These are phyloP conservation scores for Rhynchospora pubera DNA, from an alignment of 176 grass and related monocot species.

Conservation along the genomic window DNA sequence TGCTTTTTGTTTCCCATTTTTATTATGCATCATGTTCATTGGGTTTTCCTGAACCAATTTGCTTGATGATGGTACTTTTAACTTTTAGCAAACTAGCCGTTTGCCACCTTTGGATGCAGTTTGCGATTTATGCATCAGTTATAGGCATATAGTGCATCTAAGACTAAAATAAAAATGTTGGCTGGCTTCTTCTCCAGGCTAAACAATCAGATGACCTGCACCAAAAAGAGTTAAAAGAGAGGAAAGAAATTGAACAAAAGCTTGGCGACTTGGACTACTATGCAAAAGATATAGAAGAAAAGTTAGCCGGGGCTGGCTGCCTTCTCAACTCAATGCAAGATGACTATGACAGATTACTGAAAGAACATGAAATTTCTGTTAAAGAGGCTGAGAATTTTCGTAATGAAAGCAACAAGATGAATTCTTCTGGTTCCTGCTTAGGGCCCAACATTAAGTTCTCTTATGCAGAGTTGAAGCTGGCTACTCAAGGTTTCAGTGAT, in stretches of 20 bases:
- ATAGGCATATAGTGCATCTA: slow-evolving; percentile 5
- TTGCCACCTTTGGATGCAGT: not conserved
- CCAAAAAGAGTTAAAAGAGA: slow-evolving; percentile 33
- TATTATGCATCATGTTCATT: not conserved
- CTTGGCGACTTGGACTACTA: slow-evolving; percentile 22
- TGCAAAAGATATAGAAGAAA: not conserved
- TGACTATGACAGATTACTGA: slow-evolving; percentile 22
- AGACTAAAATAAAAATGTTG: not conserved
- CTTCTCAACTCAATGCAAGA: slow-evolving; percentile 4
- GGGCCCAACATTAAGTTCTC: slow-evolving; percentile 28
- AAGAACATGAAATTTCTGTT: slow-evolving; percentile 12
- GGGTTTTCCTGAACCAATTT: not conserved
- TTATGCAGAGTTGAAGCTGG: slow-evolving; percentile 26
- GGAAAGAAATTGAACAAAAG: slow-evolving; percentile 49
- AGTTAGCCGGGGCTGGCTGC: not conserved
- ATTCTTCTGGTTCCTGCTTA: slow-evolving; percentile 34
- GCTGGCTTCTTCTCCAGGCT: slow-evolving; percentile 15
- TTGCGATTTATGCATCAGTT: not conserved
- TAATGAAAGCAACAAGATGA: slow-evolving; percentile 11
- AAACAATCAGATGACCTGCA: slow-evolving; percentile 35
- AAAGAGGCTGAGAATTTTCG: slow-evolving; percentile 20
- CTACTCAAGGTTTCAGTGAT: slow-evolving; percentile 34
- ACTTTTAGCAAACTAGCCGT: not conserved
- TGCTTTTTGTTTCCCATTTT: not conserved
- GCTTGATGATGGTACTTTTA: not conserved